These are phyloP conservation scores for Xylariaceae sp. DNA, from an alignment of 2,329 filamentous ascomycete genomes.

Conservation along the genomic window DNA sequence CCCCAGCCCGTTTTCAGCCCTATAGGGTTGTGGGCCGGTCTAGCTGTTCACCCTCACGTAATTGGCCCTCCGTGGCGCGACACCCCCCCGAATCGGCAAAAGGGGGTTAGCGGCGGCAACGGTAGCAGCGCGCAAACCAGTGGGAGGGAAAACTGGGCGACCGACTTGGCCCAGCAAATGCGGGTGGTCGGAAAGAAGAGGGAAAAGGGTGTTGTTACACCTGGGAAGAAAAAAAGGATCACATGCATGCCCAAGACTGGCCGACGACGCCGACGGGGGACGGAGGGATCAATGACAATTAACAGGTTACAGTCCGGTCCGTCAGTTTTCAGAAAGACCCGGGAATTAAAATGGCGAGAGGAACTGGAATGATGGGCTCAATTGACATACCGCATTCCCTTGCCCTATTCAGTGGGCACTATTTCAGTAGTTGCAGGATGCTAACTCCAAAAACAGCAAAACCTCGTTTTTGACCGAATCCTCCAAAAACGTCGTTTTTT, in stretches of 20 bases:
- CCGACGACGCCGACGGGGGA: neutral
- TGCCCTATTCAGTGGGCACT: too few species aligned
- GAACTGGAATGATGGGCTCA: too few species aligned
- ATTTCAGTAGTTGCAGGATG: too few species aligned
- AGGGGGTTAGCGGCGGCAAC: constrained; percentile 9
- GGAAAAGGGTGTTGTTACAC: neutral
- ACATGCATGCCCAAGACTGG: neutral
- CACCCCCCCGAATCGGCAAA: constrained; percentile 1
- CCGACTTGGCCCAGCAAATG: neutral
- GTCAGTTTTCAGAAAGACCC: too few species aligned
- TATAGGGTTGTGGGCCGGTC: constrained; percentile 19
- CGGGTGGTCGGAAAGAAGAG: neutral
- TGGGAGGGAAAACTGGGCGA: neutral
- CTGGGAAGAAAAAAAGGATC: neutral
- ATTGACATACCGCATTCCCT: too few species aligned
- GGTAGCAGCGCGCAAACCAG: neutral
- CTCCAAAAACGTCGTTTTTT: too few species aligned
- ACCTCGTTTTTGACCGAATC: too few species aligned
- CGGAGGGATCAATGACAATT: neutral
- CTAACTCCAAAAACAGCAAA: too few species aligned
- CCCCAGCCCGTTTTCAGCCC: constrained; percentile 20
- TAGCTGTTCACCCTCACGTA: neutral
- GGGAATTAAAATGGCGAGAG: too few species aligned
- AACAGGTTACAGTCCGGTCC: too few species aligned
- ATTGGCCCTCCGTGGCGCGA: constrained; percentile 8